A percentile compares a stretch with the other conserved stretches of the same genome.
Evolutionary conservation across 2,329 filamentous ascomycete genomes (phyloP).

Genomic region (Fonsecaea multimorphosa): DNA sequence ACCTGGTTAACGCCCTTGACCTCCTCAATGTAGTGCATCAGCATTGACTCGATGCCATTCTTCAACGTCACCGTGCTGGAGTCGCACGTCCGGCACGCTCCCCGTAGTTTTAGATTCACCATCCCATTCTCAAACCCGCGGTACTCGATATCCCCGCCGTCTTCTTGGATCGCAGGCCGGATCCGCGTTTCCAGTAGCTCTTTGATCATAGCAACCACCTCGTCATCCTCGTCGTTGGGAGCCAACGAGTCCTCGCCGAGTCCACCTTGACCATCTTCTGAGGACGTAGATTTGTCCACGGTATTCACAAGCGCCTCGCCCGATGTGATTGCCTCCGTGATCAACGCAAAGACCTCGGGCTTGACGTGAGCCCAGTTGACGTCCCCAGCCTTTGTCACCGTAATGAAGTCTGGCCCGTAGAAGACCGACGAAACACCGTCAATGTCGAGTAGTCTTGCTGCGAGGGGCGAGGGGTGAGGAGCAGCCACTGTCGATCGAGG

Average conservation of each 20-base stretch:
- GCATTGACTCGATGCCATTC: slow-evolving; percentile 97
- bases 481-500: slow-evolving; percentile 87
- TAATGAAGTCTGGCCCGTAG: slow-evolving; percentile 95
- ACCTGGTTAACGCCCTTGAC: slow-evolving; percentile 92
- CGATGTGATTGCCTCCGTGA: slow-evolving; percentile 87
- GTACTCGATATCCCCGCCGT: slow-evolving; percentile 97
- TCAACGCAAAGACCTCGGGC: slow-evolving; percentile 91
- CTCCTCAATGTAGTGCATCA: slow-evolving; percentile 98
- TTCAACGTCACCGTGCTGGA: slow-evolving; percentile 95
- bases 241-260: slow-evolving; percentile 71
- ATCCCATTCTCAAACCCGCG: slow-evolving; percentile 84
- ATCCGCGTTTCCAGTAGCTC: slow-evolving; percentile 95
- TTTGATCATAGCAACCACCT: slow-evolving; percentile 98
- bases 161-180: slow-evolving; percentile 93
- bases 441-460: slow-evolving; percentile 86
- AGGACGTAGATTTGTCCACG: slow-evolving; percentile 61
- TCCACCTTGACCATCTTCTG: slow-evolving; percentile 57
- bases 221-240: slow-evolving; percentile 88
- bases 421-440: slow-evolving; percentile 96
- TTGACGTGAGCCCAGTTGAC: slow-evolving; percentile 94
- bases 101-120: slow-evolving; percentile 84
- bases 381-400: slow-evolving; percentile 86
- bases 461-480: slow-evolving; percentile 88
- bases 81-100: slow-evolving; percentile 94
- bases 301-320: slow-evolving; percentile 81